Evolutionary conservation across 495 filamentous ascomycete genomes (phyloP), one percentile per base, ranked within the genome.

Genomic region (Hyaloscypha variabilis): DNA sequence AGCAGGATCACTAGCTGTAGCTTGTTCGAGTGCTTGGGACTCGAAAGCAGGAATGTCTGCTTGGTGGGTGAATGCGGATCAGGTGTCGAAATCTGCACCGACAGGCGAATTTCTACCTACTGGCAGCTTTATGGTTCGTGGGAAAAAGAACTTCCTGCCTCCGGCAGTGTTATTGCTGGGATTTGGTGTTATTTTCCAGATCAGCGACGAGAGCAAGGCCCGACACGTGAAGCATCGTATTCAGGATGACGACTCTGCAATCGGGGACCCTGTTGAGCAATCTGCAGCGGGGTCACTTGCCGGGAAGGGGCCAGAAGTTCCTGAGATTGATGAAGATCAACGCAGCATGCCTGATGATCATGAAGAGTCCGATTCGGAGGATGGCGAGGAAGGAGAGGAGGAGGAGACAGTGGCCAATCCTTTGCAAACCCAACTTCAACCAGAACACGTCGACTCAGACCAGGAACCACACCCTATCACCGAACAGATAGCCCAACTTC

Each of bases 41-140:
- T 94, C 91, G 0, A 99, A 98, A 77, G 93, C 93, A 6, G 87
- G 90, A 11, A 96, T 97, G 93, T 87, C 90, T 8, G 93, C 94
- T 17, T 99, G 90, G 87, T 99, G 95, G 95, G 93, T 93, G 0
- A 83, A 88, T 56, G 88, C 90, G 14, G 87, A 91, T 62, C 94
- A 98, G 72, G 91, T 98, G 0, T 90, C 91, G 2, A 97, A 97
- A 77, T 90, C 84, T 49, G 87, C 88, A 0, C 79, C 85, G 0
- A 83, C 83, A 1, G 94, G 94, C n/a, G 96, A 93, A 62, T 92
- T 90, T 63, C 73, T 98, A 14, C 82, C 85, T 6, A 78, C 83
- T 6, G 95, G 95, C 14, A 82, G 81, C 24, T 99, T 99, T 71
- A 83, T 87, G 73, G 80, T 97, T 39, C 83, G 84, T 57, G 94